Conservation (phyloP, 148 eudicot species). For the Nepenthes gracilis region DNA sequence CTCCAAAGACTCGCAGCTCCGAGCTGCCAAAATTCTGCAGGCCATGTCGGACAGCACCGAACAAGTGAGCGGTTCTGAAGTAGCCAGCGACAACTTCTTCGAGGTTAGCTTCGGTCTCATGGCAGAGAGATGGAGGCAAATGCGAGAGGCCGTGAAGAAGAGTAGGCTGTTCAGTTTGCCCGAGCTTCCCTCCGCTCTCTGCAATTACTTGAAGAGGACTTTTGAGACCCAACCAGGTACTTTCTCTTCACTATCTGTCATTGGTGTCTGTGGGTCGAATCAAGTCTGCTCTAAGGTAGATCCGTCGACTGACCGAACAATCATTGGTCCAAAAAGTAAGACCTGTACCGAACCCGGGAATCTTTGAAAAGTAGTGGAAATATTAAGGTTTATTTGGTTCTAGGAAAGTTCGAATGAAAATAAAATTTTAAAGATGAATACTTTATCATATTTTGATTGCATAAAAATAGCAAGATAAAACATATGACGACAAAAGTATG, state of each 20-base stretch:
- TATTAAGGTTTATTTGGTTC: too few relatives aligned
- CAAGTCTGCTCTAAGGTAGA: too few relatives aligned
- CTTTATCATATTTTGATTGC: too few relatives aligned
- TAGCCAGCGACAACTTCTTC: slow-evolving; percentile 32
- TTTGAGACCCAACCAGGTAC: slow-evolving; percentile 78
- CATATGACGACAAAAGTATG: too few relatives aligned
- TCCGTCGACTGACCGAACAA: too few relatives aligned
- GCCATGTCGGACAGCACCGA: slow-evolving; percentile 50
- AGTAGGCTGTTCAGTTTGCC: slow-evolving; percentile 54
- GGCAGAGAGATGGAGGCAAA: slow-evolving; percentile 61
- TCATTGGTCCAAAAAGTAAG: too few relatives aligned
- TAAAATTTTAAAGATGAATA: too few relatives aligned
- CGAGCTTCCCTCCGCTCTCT: slow-evolving; percentile 44
- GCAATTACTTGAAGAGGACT: slow-evolving; percentile 43
- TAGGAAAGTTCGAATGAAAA: too few relatives aligned
- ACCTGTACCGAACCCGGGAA: too few relatives aligned
- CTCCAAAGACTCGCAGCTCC: slow-evolving; percentile 87
- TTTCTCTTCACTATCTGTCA: neutral
- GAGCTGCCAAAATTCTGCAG: slow-evolving; percentile 81
- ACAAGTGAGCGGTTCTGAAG: slow-evolving; percentile 5
- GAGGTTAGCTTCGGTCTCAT: slow-evolving; percentile 38
- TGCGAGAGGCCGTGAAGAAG: slow-evolving; percentile 49
- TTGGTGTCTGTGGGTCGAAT: too few relatives aligned
- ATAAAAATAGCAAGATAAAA: too few relatives aligned
- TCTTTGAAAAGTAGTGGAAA: too few relatives aligned